Conservation (phyloP, 2,329 filamentous ascomycete species). For the Aureobasidium melanogenum region DNA sequence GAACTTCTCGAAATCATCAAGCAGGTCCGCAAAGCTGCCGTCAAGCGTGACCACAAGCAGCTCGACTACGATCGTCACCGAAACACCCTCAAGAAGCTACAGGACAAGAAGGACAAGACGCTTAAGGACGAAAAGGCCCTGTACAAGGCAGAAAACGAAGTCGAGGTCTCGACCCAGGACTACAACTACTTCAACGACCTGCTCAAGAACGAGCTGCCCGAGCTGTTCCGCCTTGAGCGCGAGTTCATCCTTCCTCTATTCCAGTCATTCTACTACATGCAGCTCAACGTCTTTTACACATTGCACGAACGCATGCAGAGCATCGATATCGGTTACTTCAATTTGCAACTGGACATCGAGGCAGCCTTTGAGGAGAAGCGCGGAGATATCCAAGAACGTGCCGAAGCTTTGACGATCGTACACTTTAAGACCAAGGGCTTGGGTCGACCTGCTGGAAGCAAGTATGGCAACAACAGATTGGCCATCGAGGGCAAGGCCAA, state of each 20-base stretch:
- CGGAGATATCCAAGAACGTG: slow-evolving; percentile 73
- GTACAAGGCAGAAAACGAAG: slow-evolving; percentile 88
- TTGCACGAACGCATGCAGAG: slow-evolving; percentile 96
- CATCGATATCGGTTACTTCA: slow-evolving; percentile 96
- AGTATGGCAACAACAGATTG: slow-evolving; percentile 28
- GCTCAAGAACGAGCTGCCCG: slow-evolving; percentile 89
- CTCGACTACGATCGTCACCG: slow-evolving; percentile 90
- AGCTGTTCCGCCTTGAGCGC: slow-evolving; percentile 78
- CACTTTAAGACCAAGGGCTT: slow-evolving; percentile 77
- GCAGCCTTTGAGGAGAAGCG: slow-evolving; percentile 85
- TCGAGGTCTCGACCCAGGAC: slow-evolving; percentile 86
- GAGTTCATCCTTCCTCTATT: slow-evolving; percentile 96
- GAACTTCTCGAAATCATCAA: slow-evolving; percentile 94
- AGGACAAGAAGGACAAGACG: slow-evolving; percentile 95
- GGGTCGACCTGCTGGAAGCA: slow-evolving; percentile 21
- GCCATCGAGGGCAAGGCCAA: slow-evolving; percentile 18
- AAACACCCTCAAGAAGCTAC: slow-evolving; percentile 77
- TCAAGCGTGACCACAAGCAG: slow-evolving; percentile 95
- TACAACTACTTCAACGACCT: slow-evolving; percentile 98
- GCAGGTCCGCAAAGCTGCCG: slow-evolving; percentile 76
- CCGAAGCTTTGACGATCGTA: slow-evolving; percentile 76
- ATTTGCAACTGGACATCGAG: slow-evolving; percentile 82
- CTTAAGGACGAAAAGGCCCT: slow-evolving; percentile 96
- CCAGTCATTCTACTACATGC: slow-evolving; percentile 99
- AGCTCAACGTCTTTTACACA: slow-evolving; percentile 98